Evolutionary conservation across 2,329 filamentous ascomycete genomes (phyloP).

Genomic region (Colletotrichum viniferum): DNA sequence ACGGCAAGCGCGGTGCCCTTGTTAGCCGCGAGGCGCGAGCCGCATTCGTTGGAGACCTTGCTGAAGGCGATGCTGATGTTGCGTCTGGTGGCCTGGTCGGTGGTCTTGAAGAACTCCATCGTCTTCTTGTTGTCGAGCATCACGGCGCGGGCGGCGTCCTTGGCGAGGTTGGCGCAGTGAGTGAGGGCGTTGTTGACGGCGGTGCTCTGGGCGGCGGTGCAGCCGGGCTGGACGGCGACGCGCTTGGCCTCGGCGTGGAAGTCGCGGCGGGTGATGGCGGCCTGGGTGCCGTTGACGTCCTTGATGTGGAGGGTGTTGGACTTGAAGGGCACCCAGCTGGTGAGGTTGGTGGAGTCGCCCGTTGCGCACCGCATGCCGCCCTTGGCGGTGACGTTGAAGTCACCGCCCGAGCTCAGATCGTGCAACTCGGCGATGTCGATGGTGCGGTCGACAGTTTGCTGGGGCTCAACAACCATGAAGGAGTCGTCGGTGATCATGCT

Average conservation of each 20-base stretch:
- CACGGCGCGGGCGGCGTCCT: conserved; percentile 39
- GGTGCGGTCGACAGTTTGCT: conserved; percentile 50
- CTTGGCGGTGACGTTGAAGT: conserved; percentile 55
- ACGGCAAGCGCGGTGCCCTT: conserved; percentile 30
- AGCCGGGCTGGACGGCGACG: conserved; percentile 52
- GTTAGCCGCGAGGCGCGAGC: conserved; percentile 41
- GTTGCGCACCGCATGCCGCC: conserved; percentile 59
- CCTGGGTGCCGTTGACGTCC: conserved; percentile 59
- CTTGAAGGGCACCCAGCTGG: conserved; percentile 54
- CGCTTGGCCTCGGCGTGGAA: conserved; percentile 48
- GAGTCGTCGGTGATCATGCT: conserved; percentile 43
- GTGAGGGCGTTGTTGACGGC: conserved; percentile 49
- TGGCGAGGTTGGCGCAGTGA: conserved; percentile 56
- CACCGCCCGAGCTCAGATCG: conserved; percentile 49
- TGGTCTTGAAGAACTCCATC: conserved; percentile 68
- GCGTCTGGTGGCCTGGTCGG: conserved; percentile 36
- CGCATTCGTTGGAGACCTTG: conserved; percentile 58
- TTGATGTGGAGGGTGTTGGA: conserved; percentile 59
- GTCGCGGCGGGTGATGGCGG: conserved; percentile 49
- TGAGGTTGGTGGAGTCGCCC: conserved; percentile 51
- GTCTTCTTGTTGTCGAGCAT: conserved; percentile 39
- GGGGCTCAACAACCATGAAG: conserved; percentile 48
- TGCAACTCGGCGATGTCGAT: conserved; percentile 58
- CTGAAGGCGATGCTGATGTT: conserved; percentile 56
- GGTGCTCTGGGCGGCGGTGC: conserved; percentile 47